These are phyloP conservation scores for Prinsepia uniflora DNA, from an alignment of 306 rosid species.

Conservation along the genomic window DNA sequence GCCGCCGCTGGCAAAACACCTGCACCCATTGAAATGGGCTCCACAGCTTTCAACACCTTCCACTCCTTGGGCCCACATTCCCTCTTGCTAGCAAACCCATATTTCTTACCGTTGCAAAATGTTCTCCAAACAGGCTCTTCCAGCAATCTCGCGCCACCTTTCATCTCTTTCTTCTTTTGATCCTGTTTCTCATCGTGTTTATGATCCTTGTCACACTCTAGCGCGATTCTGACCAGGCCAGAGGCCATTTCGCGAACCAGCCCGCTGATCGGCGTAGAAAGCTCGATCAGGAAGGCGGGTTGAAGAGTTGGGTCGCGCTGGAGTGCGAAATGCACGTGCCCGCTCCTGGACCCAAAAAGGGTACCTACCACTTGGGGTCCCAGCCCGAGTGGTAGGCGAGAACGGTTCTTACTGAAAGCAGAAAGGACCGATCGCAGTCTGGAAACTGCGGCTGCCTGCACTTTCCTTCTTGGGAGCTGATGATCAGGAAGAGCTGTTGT, in stretches of 20 bases:
- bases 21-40: constrained; percentile 95
- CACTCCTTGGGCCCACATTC: constrained; percentile 85
- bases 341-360: constrained; percentile 82
- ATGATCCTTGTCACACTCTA: constrained; percentile 72
- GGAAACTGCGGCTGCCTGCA: constrained; percentile 67
- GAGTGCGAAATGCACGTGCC: constrained; percentile 87
- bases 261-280: constrained; percentile 85
- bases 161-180: constrained; percentile 25
- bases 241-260: constrained; percentile 98
- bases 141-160: constrained; percentile 40
- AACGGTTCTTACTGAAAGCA: constrained; percentile 61
- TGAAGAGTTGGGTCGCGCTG: constrained; percentile 70
- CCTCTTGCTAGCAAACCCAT: constrained; percentile 82
- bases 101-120: constrained; percentile 83
- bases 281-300: constrained; percentile 88
- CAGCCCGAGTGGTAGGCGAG: constrained; percentile 49
- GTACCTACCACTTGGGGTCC: constrained; percentile 84
- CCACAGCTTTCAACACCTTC: constrained; percentile 81
- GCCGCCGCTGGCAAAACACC: constrained; percentile 73
- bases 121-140: constrained; percentile 93
- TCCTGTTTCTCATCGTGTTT: constrained; percentile 24
- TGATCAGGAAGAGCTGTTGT: constrained; percentile 11
- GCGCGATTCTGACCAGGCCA: constrained; percentile 87
- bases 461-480: constrained; percentile 48
- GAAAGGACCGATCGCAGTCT: constrained; percentile 73